phyloP scores from a whole-genome alignment of 345 rosid genomes.

The Durio zibethinus region DNA sequence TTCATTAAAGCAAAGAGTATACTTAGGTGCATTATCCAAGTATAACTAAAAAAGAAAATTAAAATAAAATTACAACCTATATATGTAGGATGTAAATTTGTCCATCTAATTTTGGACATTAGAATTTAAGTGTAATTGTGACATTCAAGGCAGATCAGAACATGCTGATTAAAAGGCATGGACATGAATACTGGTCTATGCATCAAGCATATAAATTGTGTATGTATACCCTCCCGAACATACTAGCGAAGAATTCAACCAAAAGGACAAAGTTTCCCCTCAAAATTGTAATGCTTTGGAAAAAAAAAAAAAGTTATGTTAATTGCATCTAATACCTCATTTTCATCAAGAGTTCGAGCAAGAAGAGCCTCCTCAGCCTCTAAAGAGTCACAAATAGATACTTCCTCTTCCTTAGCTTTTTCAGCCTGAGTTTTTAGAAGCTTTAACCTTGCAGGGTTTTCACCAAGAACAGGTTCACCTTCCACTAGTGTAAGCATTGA shows the following conservation, averaged over 20 bases:
- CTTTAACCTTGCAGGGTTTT: constrained; percentile 73
- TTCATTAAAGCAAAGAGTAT: background rate
- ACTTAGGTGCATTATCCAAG: background rate
- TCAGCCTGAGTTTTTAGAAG: constrained; percentile 69
- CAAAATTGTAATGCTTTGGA: background rate
- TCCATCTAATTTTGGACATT: background rate
- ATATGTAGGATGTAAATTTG: background rate
- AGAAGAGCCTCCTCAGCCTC: constrained; percentile 94
- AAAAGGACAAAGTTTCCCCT: background rate
- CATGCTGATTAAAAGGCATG: background rate
- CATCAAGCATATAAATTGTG: background rate
- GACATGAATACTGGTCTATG: background rate
- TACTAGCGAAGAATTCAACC: background rate
- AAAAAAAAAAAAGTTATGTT: background rate
- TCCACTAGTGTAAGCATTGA: constrained; percentile 74
- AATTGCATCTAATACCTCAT: constrained; percentile 55
- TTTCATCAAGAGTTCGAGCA: constrained; percentile 72
- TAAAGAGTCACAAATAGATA: constrained; percentile 56
- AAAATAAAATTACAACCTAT: background rate
- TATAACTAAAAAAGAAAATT: background rate
- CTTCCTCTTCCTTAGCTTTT: constrained; percentile 59
- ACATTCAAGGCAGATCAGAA: constrained; percentile 1
- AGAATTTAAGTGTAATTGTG: background rate
- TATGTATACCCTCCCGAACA: background rate
- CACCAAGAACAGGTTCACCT: constrained; percentile 94